These are phyloP conservation scores for Pulveroboletus ravenelii DNA, from an alignment of 768 basidiomycete genomes.

Conservation along the genomic window DNA sequence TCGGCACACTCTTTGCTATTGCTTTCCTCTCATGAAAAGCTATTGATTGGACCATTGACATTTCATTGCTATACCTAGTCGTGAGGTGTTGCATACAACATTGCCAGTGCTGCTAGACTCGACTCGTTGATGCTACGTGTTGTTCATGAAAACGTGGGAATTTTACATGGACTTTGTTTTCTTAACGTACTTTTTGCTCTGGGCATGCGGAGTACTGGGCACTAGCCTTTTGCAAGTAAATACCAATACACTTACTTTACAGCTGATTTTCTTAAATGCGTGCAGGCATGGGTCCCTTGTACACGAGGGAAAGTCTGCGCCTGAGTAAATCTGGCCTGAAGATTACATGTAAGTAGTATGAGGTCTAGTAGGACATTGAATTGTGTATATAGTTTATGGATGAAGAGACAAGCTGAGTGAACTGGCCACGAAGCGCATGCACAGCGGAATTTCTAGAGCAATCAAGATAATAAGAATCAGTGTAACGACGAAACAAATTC, in stretches of 20 bases:
- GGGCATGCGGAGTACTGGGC: slow-evolving; percentile 21
- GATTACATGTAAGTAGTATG: too few relatives aligned
- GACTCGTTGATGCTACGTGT: not conserved
- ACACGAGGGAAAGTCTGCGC: too few relatives aligned
- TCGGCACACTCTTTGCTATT: slow-evolving; percentile 34
- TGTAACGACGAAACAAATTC: too few relatives aligned
- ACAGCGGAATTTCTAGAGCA: too few relatives aligned
- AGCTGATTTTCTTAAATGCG: not conserved
- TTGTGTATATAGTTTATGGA: too few relatives aligned
- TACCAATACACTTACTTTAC: slow-evolving; percentile 21
- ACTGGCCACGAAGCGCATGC: too few relatives aligned
- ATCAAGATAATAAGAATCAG: too few relatives aligned
- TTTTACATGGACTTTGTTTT: slow-evolving; percentile 9
- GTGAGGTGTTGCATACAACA: slow-evolving; percentile 1
- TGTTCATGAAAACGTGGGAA: not conserved
- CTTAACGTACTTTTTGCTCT: not conserved
- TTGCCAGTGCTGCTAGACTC: not conserved
- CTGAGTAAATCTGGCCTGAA: too few relatives aligned
- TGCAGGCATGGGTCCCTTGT: not conserved
- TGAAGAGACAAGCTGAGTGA: too few relatives aligned
- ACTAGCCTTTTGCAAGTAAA: slow-evolving; percentile 17
- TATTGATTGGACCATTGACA: not conserved
- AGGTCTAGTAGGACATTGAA: too few relatives aligned
- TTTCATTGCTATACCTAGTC: not conserved
- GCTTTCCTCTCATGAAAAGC: slow-evolving; percentile 35